Base-by-base conservation (phyloP, 1,139 yeast genomes). In the Debaryomyces fabryi region DNA sequence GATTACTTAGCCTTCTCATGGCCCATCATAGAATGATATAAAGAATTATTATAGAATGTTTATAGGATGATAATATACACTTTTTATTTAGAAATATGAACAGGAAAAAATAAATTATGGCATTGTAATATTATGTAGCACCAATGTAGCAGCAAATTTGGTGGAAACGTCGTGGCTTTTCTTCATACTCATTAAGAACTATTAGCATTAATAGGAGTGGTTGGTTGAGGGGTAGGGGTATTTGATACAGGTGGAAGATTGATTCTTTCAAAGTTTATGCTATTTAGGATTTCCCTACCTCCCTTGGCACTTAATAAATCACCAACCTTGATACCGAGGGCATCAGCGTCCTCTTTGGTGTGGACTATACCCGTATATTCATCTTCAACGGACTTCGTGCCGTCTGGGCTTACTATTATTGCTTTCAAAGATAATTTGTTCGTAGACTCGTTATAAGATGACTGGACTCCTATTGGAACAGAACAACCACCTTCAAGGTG, bases 401-500 rank as follows among this genome's bases (percentile, higher is more conserved):
- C 99, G 64, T 92, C 96, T 6, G 93, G 93, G 52, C 88, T 82
- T 20, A 92, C 89, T 25, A 93, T 95, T 40, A 88, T 78, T 5
- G 91, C 96, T 52, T 80, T 80, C 56, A 93, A 72, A 10, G 66
- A 56, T 49, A 87, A 71, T 13, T 53, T 55, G 32, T 74, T 66
- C 0, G 81, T 74, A 2, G 57, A 62, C 36, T 68, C 71, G 57
- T 85, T 70, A 57, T 76, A 86, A 5, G 63, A 60, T n/a, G 90
- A 76, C 49, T 86, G 79, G 43, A 90, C 96, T 42, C 99, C 99
- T 57, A 93, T 88, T 9, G 99, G 99, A 8, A 93, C 97, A 0
- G 97, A 89, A 70, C 99, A 93, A 13, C 99, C 99, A 52, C 99
- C 99, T 71, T 93, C 98, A 52, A 93, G 76, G 33, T 88, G 79